Conservation (phyloP, 2,329 filamentous ascomycete genomes). For the Alternaria sp. region DNA sequence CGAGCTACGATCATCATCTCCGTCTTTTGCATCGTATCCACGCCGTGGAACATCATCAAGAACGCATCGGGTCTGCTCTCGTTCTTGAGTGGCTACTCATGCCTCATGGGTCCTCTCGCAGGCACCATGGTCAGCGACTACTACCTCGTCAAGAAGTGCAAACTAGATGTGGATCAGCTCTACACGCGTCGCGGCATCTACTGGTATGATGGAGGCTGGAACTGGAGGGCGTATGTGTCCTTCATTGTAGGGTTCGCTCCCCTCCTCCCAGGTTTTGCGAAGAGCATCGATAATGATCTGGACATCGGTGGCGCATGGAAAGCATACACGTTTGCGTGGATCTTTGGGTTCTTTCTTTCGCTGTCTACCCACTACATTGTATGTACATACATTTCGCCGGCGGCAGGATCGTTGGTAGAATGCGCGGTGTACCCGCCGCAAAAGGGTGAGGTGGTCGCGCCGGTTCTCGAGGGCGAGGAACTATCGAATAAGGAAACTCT, state of each 20-base stretch:
- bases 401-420: conserved; percentile 42
- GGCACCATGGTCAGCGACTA: conserved; percentile 46
- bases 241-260: conserved; percentile 41
- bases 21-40: conserved; percentile 43
- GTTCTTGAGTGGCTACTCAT: conserved; percentile 46
- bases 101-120: conserved; percentile 46
- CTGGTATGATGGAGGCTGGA: conserved; percentile 41
- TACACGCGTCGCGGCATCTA: conserved; percentile 43
- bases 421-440: conserved; percentile 48
- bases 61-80: conserved; percentile 43
- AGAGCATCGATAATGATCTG: conserved; percentile 46
- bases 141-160: conserved; percentile 44
- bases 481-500: conserved; percentile 23
- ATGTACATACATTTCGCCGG: conserved; percentile 49
- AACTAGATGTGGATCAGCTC: conserved; percentile 43
- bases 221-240: conserved; percentile 44
- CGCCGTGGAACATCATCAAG: conserved; percentile 48
- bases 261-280: conserved; percentile 49
- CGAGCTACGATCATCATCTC: conserved; percentile 44
- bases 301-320: conserved; percentile 51
- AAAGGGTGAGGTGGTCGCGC: conserved; percentile 32
- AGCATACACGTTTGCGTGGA: conserved; percentile 52
- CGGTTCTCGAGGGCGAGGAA: conserved; percentile 31
- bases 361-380: conserved; percentile 48
- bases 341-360: conserved; percentile 50